These are phyloP conservation scores for Brassica rapa DNA, from an alignment of 345 rosid species.

Conservation along the genomic window DNA sequence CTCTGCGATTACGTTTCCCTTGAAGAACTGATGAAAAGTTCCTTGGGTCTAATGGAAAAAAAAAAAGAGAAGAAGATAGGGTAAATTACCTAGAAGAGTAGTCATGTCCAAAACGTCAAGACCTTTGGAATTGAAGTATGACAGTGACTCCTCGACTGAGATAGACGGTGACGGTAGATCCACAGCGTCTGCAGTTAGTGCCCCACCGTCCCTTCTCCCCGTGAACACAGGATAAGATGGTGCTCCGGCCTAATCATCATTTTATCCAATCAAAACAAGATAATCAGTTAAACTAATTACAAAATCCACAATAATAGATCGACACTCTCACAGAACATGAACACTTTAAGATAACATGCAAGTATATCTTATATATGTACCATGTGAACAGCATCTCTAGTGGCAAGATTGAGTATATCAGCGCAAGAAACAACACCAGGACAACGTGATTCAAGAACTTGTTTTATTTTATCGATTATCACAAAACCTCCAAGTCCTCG, in stretches of 20 bases:
- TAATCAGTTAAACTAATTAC: not conserved
- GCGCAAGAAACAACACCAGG: conserved; percentile 87
- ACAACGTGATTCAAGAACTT: conserved; percentile 62
- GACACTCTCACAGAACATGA: not conserved
- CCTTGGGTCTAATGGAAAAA: not conserved
- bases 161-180: conserved; percentile 61
- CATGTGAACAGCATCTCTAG: conserved; percentile 77
- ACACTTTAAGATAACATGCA: not conserved
- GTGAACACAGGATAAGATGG: conserved; percentile 62
- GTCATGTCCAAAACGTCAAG: conserved; percentile 61
- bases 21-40: not conserved
- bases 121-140: conserved; percentile 58
- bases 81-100: conserved; percentile 62
- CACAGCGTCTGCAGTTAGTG: conserved; percentile 44
- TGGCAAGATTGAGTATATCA: conserved; percentile 86
- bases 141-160: conserved; percentile 45
- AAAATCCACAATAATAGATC: not conserved
- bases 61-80: not conserved
- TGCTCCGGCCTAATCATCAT: conserved; percentile 60
- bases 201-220: conserved; percentile 65
- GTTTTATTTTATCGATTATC: conserved; percentile 69
- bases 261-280: conserved; percentile 8
- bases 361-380: conserved; percentile 35
- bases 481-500: conserved; percentile 66
- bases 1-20: not conserved